These are phyloP conservation scores for Microcyclospora tardicrescens DNA, from an alignment of 2,329 filamentous ascomycete species.

Conservation along the genomic window DNA sequence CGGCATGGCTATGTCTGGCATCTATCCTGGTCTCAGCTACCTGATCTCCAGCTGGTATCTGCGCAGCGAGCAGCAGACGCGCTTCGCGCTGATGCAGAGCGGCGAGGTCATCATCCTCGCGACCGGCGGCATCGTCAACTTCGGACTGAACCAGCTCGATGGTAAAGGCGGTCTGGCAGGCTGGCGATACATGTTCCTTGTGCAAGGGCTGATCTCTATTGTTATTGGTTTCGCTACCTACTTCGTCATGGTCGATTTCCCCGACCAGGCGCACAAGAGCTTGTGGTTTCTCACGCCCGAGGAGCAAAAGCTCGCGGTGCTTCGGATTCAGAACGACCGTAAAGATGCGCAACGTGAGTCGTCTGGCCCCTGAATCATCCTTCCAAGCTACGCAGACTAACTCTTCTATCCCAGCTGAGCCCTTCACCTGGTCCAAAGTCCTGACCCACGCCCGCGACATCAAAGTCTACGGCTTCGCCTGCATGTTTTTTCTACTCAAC, in stretches of 20 bases:
- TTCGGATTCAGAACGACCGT: conserved; percentile 47
- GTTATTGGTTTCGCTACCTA: conserved; percentile 48
- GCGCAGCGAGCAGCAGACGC: conserved; percentile 50
- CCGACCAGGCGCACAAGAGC: conserved; percentile 45
- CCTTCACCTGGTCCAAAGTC: conserved; percentile 44
- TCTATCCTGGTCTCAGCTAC: conserved; percentile 41
- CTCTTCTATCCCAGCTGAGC: conserved; percentile 32
- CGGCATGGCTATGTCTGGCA: conserved; percentile 48
- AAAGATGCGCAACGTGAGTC: conserved; percentile 32
- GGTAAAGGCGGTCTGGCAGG: conserved; percentile 44
- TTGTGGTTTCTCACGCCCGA: conserved; percentile 44
- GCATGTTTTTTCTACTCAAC: conserved; percentile 54
- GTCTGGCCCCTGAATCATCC: no score
- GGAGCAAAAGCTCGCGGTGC: conserved; percentile 44
- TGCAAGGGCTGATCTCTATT: conserved; percentile 48
- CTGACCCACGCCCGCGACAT: conserved; percentile 44
- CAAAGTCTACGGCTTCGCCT: conserved; percentile 53
- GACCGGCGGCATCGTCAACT: conserved; percentile 55
- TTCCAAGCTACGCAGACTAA: no score
- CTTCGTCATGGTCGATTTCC: conserved; percentile 61
- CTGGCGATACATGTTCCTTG: conserved; percentile 58
- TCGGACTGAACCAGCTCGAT: conserved; percentile 51
- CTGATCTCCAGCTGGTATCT: conserved; percentile 48
- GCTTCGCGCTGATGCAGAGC: conserved; percentile 52
- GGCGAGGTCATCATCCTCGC: conserved; percentile 53